Evolutionary conservation across 1,284 basidiomycete species (phyloP), one percentile per base, ranked within the genome.

Genomic region (Termitomyces sp.): DNA sequence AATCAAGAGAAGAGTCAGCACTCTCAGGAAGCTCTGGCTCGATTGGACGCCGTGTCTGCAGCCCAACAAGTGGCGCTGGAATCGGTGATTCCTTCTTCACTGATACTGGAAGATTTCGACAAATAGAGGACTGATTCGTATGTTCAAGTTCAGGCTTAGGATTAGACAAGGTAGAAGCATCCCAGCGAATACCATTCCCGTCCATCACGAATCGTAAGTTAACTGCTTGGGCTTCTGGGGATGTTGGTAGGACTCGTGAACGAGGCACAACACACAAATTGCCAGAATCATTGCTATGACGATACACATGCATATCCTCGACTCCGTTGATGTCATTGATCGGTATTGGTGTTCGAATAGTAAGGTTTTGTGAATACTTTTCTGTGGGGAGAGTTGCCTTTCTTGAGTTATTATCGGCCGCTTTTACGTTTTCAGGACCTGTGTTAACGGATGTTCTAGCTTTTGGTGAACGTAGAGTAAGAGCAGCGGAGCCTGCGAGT

Each of bases 181-280:
- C 49, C 53, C 47, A 36, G 24, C 36, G 41, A 10, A 52, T 41
- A 15, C 38, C 51, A 39, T 56, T 57, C 5, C 55, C 59, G 15
- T 64, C 55, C 41, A 62, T 56, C 7, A 65, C 58, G 31, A 55
- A 58, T 5, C 65, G 63, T 31, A 67, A 44, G 54, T 70, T 67
- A 34, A 61, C 60, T 17, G 61, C 59, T 49, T 68, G 68, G 5
- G 62, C 65, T 56, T 65, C 63, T 12, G 60, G 55, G 1, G 65
- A 61, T 43, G 61, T 52, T 5, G 57, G 56, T 34, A 54, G 13
- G 38, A 53, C 38, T 47, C 60, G 58, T 13, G 61, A 54, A n/a
- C 28, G 40, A 51, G 57, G 61, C 3, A 65, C 47, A 19, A 67
- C 52, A 34, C 43, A 59, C 31, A 67, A 38, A 42, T 69, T 62